Percentiles rank a stretch among this genome's conserved stretches.
phyloP scores from a whole-genome alignment of 2,329 filamentous ascomycete genomes.

The Stenocarpella maydis region DNA sequence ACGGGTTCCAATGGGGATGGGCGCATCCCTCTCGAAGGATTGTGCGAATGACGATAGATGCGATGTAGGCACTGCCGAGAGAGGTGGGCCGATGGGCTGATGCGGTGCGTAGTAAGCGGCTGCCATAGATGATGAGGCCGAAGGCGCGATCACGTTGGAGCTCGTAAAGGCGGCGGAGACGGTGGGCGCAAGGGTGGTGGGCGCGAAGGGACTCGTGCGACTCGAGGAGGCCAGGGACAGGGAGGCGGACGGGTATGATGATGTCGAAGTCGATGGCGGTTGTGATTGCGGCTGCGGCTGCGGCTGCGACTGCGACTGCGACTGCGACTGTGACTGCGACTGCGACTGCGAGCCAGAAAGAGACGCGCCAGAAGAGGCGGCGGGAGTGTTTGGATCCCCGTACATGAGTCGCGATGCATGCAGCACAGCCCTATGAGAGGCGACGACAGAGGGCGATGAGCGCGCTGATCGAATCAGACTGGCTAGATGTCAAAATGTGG shows the following conservation, averaged over 20 bases:
- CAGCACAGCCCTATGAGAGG: slow-evolving; percentile 39
- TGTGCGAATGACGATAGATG: slow-evolving; percentile 47
- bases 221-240: slow-evolving; percentile 42
- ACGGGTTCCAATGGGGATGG: slow-evolving; percentile 48
- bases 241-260: slow-evolving; percentile 49
- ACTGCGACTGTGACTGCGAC: slow-evolving; percentile 17
- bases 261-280: slow-evolving; percentile 44
- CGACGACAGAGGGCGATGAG: slow-evolving; percentile 41
- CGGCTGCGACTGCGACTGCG: slow-evolving; percentile 23
- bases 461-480: slow-evolving; percentile 43
- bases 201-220: slow-evolving; percentile 45
- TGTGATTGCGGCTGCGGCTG: slow-evolving; percentile 29
- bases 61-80: slow-evolving; percentile 43
- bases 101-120: slow-evolving; percentile 52
- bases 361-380: slow-evolving; percentile 40
- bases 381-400: slow-evolving; percentile 40
- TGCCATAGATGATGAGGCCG: slow-evolving; percentile 53
- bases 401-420: slow-evolving; percentile 47
- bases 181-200: slow-evolving; percentile 38
- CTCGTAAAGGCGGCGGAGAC: slow-evolving; percentile 46
- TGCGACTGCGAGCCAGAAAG: slow-evolving; percentile 22
- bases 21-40: slow-evolving; percentile 53
- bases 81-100: slow-evolving; percentile 49
- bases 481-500: slow-evolving; percentile 39
- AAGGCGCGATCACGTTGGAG: slow-evolving; percentile 38